Evolutionary conservation across 1,284 basidiomycete genomes (phyloP), one percentile per base, ranked within the genome.

Genomic region (Cerrena zonata): DNA sequence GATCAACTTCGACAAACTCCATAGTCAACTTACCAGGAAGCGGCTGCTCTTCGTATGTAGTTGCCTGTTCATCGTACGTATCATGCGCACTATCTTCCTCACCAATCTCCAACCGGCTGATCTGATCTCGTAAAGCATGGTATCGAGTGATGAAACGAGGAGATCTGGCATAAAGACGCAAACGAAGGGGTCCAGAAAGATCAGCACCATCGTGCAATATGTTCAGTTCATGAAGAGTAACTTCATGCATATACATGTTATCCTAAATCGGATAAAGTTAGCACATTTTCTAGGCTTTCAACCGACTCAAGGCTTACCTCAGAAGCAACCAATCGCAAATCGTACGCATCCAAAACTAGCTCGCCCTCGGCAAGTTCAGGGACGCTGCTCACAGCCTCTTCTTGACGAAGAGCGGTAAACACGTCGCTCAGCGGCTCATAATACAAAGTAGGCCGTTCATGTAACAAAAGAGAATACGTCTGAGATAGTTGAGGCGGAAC

Each of bases 81-180:
- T 44, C 40, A n/a, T n/a, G n/a, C 12, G 44, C 48, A 15, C 45
- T 7, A 3, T 50, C 48, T n/a, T 45, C 44, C 21, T 50, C 42
- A 25, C 63, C 61, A 4, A 76, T 42, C 40, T 73, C 68, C 5
- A 78, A 61, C 30, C 75, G 73, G 19, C 71, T 65, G 41, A 84
- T 69, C 58, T 82, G 76, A 36, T 80, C 78, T 60, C 83, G 80
- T 38, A 89, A 70, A 43, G 71, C 61, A 51, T 80, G 81, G 63
- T 84, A 89, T 36, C 82, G 81, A 26, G 73, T 66, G 44, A 86
- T 83, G 56, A 89, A 89, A 47, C 87, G 76, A 34, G 85, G 80
- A 1, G 67, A 55, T 40, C 66, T 60, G 2, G 73, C 64, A 50
- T 73, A 76, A 44, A 89, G 65, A 47, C 72, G 74, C 48, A 88